These are phyloP conservation scores for Smittium culicis DNA, from an alignment of 371 early-diverging fungal genomes.

Conservation along the genomic window DNA sequence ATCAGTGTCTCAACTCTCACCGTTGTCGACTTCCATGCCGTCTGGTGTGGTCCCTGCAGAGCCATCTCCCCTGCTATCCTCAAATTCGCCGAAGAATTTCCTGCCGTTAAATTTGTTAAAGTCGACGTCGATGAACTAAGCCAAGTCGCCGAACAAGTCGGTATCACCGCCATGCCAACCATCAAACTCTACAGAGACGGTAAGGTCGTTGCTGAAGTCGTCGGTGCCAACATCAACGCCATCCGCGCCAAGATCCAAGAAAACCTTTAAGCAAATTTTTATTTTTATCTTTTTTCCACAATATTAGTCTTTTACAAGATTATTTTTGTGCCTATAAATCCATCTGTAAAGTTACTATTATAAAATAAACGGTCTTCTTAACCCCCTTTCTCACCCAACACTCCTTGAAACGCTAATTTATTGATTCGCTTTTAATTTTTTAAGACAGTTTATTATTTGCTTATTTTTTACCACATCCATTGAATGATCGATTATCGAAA, in stretches of 20 bases:
- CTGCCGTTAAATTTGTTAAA: conserved; percentile 57
- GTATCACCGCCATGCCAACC: conserved; percentile 83
- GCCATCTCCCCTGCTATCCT: conserved; percentile 61
- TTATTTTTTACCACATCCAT: too few species aligned
- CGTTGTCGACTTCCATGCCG: conserved; percentile 51
- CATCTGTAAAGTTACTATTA: too few species aligned
- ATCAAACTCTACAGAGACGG: conserved; percentile 67
- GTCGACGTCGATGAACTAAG: conserved; percentile 62
- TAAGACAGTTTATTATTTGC: too few species aligned
- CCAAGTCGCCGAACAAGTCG: conserved; percentile 50
- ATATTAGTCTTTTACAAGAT: too few species aligned
- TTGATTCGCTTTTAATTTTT: too few species aligned
- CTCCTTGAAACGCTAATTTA: too few species aligned
- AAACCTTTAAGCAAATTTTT: too few species aligned
- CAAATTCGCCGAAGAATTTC: conserved; percentile 36
- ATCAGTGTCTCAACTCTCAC: conserved; percentile 23
- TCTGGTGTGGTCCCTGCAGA: conserved; percentile 83
- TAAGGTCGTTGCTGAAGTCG: conserved; percentile 48
- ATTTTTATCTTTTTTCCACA: too few species aligned
- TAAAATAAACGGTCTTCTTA: too few species aligned
- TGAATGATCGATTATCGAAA: too few species aligned
- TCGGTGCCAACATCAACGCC: conserved; percentile 46
- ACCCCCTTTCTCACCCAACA: too few species aligned
- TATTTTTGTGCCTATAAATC: too few species aligned
- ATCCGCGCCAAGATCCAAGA: conserved; percentile 28